Evolutionary conservation across 768 basidiomycete genomes (phyloP).

Genomic region (Paxillus rubicundulus): DNA sequence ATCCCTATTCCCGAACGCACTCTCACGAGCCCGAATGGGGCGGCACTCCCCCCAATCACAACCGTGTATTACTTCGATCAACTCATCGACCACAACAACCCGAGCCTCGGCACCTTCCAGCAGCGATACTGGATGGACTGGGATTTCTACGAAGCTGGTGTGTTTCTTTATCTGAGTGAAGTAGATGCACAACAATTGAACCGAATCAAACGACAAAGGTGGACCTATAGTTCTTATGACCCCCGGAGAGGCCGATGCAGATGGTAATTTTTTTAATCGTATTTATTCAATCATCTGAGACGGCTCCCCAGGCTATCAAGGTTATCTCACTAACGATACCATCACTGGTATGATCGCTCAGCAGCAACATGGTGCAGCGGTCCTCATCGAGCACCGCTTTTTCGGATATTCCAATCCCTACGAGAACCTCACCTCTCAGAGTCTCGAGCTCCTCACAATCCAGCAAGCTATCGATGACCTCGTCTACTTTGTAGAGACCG

Average conservation of each 20-base stretch:
- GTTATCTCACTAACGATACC: slow-evolving; percentile 63
- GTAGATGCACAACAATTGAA: neutral
- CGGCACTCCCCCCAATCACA: slow-evolving; percentile 22
- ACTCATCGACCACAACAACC: slow-evolving; percentile 46
- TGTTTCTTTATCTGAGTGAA: neutral
- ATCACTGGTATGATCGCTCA: slow-evolving; percentile 66
- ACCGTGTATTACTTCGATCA: slow-evolving; percentile 33
- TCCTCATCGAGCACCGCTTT: slow-evolving; percentile 72
- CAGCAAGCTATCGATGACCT: slow-evolving; percentile 76
- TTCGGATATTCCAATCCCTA: slow-evolving; percentile 74
- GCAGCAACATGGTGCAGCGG: slow-evolving; percentile 58
- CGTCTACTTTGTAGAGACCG: slow-evolving; percentile 66
- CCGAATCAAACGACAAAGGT: slow-evolving; percentile 2
- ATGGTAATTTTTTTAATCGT: slow-evolving; percentile 19
- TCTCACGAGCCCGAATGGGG: slow-evolving; percentile 21
- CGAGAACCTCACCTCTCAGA: slow-evolving; percentile 54
- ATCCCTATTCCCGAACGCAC: slow-evolving; percentile 10
- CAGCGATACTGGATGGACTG: slow-evolving; percentile 73
- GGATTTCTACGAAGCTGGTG: slow-evolving; percentile 60
- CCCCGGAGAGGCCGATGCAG: slow-evolving; percentile 63
- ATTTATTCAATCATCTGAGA: neutral
- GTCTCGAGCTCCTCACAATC: slow-evolving; percentile 59
- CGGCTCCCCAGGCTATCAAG: slow-evolving; percentile 27
- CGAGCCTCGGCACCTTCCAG: slow-evolving; percentile 69
- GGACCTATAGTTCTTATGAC: slow-evolving; percentile 39